These are phyloP conservation scores for Aureobasidium sp. DNA, from an alignment of 2,329 filamentous ascomycete genomes.

Conservation along the genomic window DNA sequence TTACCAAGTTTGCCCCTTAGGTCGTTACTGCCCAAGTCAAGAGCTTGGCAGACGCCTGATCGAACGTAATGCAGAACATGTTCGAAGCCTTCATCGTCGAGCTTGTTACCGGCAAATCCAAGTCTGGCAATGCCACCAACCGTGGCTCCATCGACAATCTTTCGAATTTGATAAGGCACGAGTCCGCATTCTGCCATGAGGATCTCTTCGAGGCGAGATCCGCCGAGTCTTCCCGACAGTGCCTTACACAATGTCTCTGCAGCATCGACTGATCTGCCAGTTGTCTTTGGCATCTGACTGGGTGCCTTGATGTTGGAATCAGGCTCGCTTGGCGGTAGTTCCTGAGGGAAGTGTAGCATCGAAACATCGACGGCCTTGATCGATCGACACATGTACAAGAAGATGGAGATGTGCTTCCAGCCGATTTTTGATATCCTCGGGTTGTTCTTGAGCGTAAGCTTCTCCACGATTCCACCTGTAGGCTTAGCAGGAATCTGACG, in stretches of 20 bases:
- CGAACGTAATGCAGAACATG: conserved; percentile 70
- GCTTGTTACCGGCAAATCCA: conserved; percentile 71
- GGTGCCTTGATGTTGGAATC: conserved; percentile 17
- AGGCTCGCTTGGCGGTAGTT: conserved; percentile 21
- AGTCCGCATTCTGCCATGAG: conserved; percentile 73
- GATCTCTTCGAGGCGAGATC: conserved; percentile 68
- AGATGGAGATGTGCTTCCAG: conserved; percentile 85
- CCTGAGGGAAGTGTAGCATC: conserved; percentile 65
- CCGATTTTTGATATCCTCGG: conserved; percentile 72
- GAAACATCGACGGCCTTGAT: conserved; percentile 82
- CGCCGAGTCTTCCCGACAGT: conserved; percentile 66
- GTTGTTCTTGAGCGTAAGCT: conserved; percentile 83
- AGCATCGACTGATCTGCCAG: conserved; percentile 38
- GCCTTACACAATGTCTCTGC: conserved; percentile 63
- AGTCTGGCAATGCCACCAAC: conserved; percentile 69
- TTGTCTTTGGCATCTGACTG: conserved; percentile 15
- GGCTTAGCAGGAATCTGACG: conserved; percentile 21
- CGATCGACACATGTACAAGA: conserved; percentile 81
- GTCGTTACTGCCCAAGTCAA: conserved; percentile 85
- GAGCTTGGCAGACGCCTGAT: conserved; percentile 69
- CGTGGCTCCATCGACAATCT: conserved; percentile 73
- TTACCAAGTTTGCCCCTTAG: conserved; percentile 38
- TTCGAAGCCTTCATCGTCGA: conserved; percentile 63
- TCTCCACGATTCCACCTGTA: conserved; percentile 69
- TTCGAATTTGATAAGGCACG: conserved; percentile 59